These are phyloP conservation scores for Stemphylium lycopersici DNA, from an alignment of 2,329 filamentous ascomycete species.

Conservation along the genomic window DNA sequence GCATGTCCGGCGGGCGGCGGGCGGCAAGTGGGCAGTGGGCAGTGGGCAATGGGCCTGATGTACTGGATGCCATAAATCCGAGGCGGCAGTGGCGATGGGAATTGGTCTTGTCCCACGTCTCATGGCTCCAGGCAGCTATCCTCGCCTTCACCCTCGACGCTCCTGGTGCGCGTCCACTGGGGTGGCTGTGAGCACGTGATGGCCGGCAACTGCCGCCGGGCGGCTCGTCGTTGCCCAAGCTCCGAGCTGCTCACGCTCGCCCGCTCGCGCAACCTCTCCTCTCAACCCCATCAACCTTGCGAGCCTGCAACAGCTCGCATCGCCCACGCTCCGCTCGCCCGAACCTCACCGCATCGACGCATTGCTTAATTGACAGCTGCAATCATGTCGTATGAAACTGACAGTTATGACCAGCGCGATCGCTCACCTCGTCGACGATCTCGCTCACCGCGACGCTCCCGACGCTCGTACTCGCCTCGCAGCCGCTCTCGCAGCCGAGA, in stretches of 20 bases:
- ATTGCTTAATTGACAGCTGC: conserved; percentile 16
- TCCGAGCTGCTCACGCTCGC: conserved; percentile 21
- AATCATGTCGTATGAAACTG: conserved; percentile 48
- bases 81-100: not conserved
- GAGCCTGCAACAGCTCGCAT: conserved; percentile 21
- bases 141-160: not conserved
- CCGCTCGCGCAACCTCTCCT: conserved; percentile 30
- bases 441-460: conserved; percentile 55
- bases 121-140: conserved; percentile 5
- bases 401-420: conserved; percentile 49
- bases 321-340: conserved; percentile 18
- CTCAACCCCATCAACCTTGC: conserved; percentile 36
- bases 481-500: conserved; percentile 80
- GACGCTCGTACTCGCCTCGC: conserved; percentile 68
- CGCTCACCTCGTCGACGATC: conserved; percentile 73
- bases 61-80: not conserved
- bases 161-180: not conserved
- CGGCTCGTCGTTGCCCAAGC: conserved; percentile 27
- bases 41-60: conserved; percentile 7
- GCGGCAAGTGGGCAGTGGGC: conserved; percentile 8
- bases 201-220: conserved; percentile 26
- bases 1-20: not conserved
- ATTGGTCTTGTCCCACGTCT: not conserved
- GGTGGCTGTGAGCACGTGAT: conserved; percentile 18
- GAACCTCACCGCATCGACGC: conserved; percentile 13